Percentiles rank a stretch among this genome's conserved stretches.
Conservation (phyloP, 2,329 filamentous ascomycete species). For the Arthrobotrys sphaeroides region DNA sequence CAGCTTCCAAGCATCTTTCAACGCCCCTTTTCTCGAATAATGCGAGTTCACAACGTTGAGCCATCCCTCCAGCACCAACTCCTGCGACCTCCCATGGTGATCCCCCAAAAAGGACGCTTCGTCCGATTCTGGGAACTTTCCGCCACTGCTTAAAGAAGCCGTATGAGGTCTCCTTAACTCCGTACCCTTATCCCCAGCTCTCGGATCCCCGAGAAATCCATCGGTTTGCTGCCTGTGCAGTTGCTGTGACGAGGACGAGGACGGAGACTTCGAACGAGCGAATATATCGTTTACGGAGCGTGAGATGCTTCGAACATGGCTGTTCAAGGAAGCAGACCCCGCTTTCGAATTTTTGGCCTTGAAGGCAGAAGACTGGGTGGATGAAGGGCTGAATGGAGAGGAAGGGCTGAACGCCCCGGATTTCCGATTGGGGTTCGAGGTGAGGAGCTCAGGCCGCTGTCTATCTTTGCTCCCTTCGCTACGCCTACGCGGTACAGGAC, state of each 20-base stretch:
- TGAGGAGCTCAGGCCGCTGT: slow-evolving; percentile 52
- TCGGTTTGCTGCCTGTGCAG: slow-evolving; percentile 53
- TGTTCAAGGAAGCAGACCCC: slow-evolving; percentile 56
- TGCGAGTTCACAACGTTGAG: slow-evolving; percentile 58
- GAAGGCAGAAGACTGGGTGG: slow-evolving; percentile 12
- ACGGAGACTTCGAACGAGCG: slow-evolving; percentile 57
- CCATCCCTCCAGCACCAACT: slow-evolving; percentile 56
- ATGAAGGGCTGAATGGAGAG: slow-evolving; percentile 45
- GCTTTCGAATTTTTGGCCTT: slow-evolving; percentile 48
- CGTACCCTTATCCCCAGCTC: slow-evolving; percentile 20
- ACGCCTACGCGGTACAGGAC: slow-evolving; percentile 53
- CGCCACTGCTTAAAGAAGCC: slow-evolving; percentile 31
- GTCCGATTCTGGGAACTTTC: slow-evolving; percentile 44
- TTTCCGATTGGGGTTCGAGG: slow-evolving; percentile 45
- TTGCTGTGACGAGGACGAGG: slow-evolving; percentile 16
- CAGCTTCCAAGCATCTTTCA: slow-evolving; percentile 58
- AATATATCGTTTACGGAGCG: slow-evolving; percentile 59
- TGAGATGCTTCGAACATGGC: slow-evolving; percentile 58
- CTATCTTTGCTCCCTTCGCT: slow-evolving; percentile 54
- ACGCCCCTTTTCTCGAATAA: slow-evolving; percentile 56
- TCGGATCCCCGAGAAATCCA: slow-evolving; percentile 34
- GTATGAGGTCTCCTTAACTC: slow-evolving; percentile 42
- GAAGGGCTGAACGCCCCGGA: slow-evolving; percentile 51
- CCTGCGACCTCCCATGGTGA: slow-evolving; percentile 48
- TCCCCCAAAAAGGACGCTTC: slow-evolving; percentile 29